phyloP scores from a whole-genome alignment of 2,329 filamentous ascomycete species.

The Fusarium nisikadoi region DNA sequence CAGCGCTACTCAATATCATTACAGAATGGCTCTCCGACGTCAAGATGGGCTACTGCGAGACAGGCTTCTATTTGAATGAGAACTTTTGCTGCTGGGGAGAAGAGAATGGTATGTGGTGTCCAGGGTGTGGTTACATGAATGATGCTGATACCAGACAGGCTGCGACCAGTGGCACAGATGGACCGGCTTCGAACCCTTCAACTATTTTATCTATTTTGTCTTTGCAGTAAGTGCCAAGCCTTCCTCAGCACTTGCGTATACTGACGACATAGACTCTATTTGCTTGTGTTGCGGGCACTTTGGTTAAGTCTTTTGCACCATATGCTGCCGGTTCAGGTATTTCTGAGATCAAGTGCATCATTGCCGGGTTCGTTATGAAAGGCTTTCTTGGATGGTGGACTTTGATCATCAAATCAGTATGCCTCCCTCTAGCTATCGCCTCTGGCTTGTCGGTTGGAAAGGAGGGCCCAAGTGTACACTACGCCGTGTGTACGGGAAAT shows the following conservation, averaged over 20 bases:
- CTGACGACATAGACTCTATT: slow-evolving; percentile 70
- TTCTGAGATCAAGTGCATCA: slow-evolving; percentile 99
- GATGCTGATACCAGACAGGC: slow-evolving; percentile 57
- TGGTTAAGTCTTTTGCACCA: slow-evolving; percentile 92
- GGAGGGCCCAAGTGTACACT: slow-evolving; percentile 98
- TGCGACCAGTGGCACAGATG: slow-evolving; percentile 91
- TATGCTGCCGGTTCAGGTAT: slow-evolving; percentile 98
- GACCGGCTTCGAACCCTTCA: slow-evolving; percentile 80
- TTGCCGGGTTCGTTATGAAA: slow-evolving; percentile 99
- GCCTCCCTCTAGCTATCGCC: slow-evolving; percentile 89
- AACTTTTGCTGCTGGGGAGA: slow-evolving; percentile 98
- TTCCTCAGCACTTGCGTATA: neutral
- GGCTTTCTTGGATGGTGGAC: slow-evolving; percentile 94
- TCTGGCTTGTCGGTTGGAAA: slow-evolving; percentile 96
- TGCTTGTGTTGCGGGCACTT: slow-evolving; percentile 80
- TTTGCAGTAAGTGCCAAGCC: slow-evolving; percentile 71
- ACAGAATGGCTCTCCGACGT: slow-evolving; percentile 98
- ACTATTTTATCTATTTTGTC: slow-evolving; percentile 88
- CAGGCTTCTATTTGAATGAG: slow-evolving; percentile 96
- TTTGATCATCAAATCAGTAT: slow-evolving; percentile 91
- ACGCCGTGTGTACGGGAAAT: slow-evolving; percentile 96
- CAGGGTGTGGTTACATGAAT: neutral
- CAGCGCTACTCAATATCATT: slow-evolving; percentile 91
- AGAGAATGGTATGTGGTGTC: slow-evolving; percentile 70
- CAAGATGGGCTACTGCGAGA: slow-evolving; percentile 95